Percentiles rank a stretch among this genome's conserved stretches.
phyloP scores from a whole-genome alignment of 768 basidiomycete genomes.

The Phlegmacium glaucopus region DNA sequence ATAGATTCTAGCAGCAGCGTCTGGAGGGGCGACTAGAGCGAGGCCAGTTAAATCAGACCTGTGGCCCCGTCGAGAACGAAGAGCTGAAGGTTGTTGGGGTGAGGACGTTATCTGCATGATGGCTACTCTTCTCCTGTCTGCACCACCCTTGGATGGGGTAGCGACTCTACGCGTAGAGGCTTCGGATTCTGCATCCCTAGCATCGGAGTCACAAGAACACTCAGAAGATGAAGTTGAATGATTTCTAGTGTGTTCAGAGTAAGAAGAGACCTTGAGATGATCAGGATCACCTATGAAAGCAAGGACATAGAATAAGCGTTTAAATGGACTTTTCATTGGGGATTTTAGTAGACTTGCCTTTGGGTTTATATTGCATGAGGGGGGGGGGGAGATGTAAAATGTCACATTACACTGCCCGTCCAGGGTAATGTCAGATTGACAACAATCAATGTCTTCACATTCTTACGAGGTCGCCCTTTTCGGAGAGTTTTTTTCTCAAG shows the following conservation, averaged over 20 bases:
- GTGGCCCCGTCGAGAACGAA: slow-evolving; percentile 38
- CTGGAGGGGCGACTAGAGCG: slow-evolving; percentile 71
- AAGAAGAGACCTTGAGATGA: slow-evolving; percentile 35
- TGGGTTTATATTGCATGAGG: slow-evolving; percentile 17
- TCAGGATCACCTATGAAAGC: slow-evolving; percentile 21
- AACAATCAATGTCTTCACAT: slow-evolving; percentile 46
- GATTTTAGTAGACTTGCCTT: slow-evolving; percentile 16
- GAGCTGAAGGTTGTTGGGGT: slow-evolving; percentile 24
- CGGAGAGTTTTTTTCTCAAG: slow-evolving; percentile 76
- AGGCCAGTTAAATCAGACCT: slow-evolving; percentile 45
- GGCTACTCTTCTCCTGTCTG: slow-evolving; percentile 63
- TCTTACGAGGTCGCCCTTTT: slow-evolving; percentile 81
- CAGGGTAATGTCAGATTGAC: not conserved
- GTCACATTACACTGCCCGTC: not conserved
- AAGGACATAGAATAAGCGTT: slow-evolving; percentile 28
- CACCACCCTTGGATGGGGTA: slow-evolving; percentile 53
- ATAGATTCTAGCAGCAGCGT: slow-evolving; percentile 53
- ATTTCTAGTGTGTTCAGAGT: slow-evolving; percentile 38
- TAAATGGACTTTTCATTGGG: slow-evolving; percentile 30
- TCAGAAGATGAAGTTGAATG: slow-evolving; percentile 45
- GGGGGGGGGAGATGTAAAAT: slow-evolving; percentile 3
- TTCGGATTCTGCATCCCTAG: slow-evolving; percentile 25
- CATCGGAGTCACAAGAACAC: slow-evolving; percentile 45
- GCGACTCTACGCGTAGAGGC: slow-evolving; percentile 41
- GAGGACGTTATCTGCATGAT: slow-evolving; percentile 53